Evolutionary conservation across 768 basidiomycete species (phyloP), one percentile per base, ranked within the genome.

Genomic region (Tremella fuciformis): DNA sequence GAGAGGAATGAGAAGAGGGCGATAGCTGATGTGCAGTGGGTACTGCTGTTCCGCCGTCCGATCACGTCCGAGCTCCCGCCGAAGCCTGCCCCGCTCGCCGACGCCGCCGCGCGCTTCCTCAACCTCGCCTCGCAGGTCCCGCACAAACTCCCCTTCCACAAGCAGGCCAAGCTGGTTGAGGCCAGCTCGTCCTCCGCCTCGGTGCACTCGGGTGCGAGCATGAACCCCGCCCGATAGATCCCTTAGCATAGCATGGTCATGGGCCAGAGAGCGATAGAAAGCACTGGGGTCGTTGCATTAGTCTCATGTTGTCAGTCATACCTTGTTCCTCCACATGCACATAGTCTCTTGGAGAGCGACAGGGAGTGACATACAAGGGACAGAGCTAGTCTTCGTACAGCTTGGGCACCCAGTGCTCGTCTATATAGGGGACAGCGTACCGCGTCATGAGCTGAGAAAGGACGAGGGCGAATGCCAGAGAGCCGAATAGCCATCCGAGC

Each of bases 41-140:
- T 96, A 59, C 83, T 97, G 21, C 86, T 96, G 56, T 97, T 97
- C 79, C 85, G 93, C 69, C 86, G 93, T 55, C 70, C 71, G 38
- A 74, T 75, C 57, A 62, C 78, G 47, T 76, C 71, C 59, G 71
- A 75, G 41, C 6, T 25, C 60, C 19, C 71, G 67, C 51, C 62
- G 50, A 26, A 63, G 60, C 8, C 62, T 68, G 53, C 64, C 66
- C 19, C 29, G 11, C 29, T 34, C 6, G 53, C 53, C 37, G 54
- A 53, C 7, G 55, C 53, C 44, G 55, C 60, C 25, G 59, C 63
- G 9, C 55, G 68, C n/a, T 37, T 61, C 13, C 52, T 70, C 56
- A 66, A 66, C 55, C 46, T 59, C 22, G 63, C 52, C 21, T 58
- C 41, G 3, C 55, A 48, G 8, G 18, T 19, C 44, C 39, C 19